Conservation (phyloP, 139 green algal genomes). For the Desmodesmus armatus region DNA sequence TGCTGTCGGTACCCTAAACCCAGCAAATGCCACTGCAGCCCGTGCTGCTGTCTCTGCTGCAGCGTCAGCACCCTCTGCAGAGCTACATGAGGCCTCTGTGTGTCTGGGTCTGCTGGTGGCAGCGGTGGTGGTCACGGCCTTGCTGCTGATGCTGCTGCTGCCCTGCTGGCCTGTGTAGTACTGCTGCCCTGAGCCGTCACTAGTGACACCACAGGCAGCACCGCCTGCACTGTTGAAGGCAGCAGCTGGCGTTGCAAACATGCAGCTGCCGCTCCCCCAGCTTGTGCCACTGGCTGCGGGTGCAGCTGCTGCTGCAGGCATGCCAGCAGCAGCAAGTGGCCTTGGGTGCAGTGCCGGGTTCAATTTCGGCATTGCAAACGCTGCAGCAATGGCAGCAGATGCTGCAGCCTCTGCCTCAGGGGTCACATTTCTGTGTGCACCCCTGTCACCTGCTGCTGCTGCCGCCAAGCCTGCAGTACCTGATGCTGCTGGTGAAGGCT, state of each 20-base stretch:
- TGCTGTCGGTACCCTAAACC: neutral
- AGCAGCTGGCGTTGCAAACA: constrained; percentile 9
- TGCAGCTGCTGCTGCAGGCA: too few species aligned
- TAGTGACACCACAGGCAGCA: neutral
- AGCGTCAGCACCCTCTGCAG: neutral
- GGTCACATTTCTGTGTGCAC: too few species aligned
- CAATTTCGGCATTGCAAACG: neutral
- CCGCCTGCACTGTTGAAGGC: too few species aligned
- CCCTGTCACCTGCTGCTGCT: too few species aligned
- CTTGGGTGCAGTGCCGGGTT: neutral
- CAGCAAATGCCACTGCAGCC: neutral
- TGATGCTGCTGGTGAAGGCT: too few species aligned
- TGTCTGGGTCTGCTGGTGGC: neutral
- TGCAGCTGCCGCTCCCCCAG: neutral
- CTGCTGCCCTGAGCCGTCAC: too few species aligned
- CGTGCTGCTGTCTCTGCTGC: neutral
- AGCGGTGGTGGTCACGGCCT: neutral
- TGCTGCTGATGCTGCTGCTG: constrained; percentile 18
- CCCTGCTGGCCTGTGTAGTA: neutral
- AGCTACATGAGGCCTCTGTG: neutral
- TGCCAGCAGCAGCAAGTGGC: neutral
- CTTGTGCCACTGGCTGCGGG: neutral
- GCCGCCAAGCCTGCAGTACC: too few species aligned
- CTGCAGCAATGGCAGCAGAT: neutral
- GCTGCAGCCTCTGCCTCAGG: too few species aligned